Evolutionary conservation across 2,329 filamentous ascomycete species (phyloP).

Genomic region (Fusarium humuli): DNA sequence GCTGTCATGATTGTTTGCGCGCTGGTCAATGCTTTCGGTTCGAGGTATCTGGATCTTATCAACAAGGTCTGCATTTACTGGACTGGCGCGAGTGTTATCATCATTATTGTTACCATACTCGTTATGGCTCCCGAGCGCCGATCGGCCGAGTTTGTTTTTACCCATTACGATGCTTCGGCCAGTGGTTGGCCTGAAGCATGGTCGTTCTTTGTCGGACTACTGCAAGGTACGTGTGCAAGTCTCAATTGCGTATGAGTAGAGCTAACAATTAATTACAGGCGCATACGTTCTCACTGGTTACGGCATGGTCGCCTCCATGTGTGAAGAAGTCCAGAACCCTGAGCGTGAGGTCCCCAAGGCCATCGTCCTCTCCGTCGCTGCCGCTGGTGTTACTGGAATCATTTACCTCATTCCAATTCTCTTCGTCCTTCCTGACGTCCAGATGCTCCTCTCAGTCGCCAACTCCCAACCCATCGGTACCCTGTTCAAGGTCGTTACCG

Average conservation of each 20-base stretch:
- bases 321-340: conserved; percentile 71
- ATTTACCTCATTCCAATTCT: conserved; percentile 78
- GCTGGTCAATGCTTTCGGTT: conserved; percentile 73
- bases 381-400: conserved; percentile 72
- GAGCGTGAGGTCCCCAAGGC: conserved; percentile 73
- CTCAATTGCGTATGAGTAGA: not conserved
- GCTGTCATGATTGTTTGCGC: conserved; percentile 73
- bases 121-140: conserved; percentile 73
- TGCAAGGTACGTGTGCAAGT: conserved; percentile 59
- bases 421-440: conserved; percentile 78
- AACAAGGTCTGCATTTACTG: conserved; percentile 80
- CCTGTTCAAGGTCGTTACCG: conserved; percentile 80
- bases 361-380: conserved; percentile 74
- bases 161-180: conserved; percentile 74
- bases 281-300: conserved; percentile 60
- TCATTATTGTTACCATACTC: conserved; percentile 77
- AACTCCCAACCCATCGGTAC: conserved; percentile 81
- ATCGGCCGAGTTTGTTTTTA: conserved; percentile 74
- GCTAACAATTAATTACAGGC: conserved; percentile 44
- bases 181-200: conserved; percentile 77
- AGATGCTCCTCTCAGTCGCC: conserved; percentile 71
- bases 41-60: conserved; percentile 70
- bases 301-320: conserved; percentile 66
- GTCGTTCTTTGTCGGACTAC: conserved; percentile 66
- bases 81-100: conserved; percentile 75